Base-by-base conservation (phyloP, 2,329 filamentous ascomycete genomes). In the Harringtonia lauricola region DNA sequence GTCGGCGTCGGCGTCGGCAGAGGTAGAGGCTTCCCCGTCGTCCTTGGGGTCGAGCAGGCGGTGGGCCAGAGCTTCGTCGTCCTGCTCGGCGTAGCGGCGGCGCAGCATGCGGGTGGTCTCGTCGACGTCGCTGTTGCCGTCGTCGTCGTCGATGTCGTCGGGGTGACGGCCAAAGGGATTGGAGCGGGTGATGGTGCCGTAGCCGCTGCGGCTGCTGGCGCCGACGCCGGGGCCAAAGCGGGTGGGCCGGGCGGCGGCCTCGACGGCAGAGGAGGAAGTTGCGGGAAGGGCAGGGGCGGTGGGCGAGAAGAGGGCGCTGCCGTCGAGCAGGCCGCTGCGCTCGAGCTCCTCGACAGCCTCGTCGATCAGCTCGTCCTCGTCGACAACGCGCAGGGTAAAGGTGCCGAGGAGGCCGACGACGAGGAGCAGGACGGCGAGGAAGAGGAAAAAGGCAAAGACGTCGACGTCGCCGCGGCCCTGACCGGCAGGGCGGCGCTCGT, bases 321-420 rank as follows among this genome's bases (percentile, higher is more conserved):
- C 79, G 37, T 85, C 77, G 12, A 95, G 68, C 3, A 95, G 64
- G 0, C 89, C 90, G 53, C 87, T 95, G 48, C 85, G 74, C 63
- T 95, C 89, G n/a, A 95, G 66, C 60, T 94, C 86, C 44, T 94
- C 87, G 1, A 94, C 83, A 0, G 87, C 88, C 48, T 87, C 86
- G 43, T 94, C 87, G 41, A 95, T 95, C 51, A 95, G 74, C 47
- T 87, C 83, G 41, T 86, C 79, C 60, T 94, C 87, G 50, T 89
- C 83, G 12, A 95, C 80, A 28, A 95, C 78, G 41, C 75, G 76
- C 52, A 98, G 65, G 0, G 81, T 74, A 48, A 94, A 77, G 7
- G 76, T 72, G 12, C 90, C 90, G 2, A 90, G 53, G 10, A 87
- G 44, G 1, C 90, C 90, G 28, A 87, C 76, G 1, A 66, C 64